Conservation (phyloP, 768 basidiomycete genomes). For the Boletus pseudo-olivaceus region DNA sequence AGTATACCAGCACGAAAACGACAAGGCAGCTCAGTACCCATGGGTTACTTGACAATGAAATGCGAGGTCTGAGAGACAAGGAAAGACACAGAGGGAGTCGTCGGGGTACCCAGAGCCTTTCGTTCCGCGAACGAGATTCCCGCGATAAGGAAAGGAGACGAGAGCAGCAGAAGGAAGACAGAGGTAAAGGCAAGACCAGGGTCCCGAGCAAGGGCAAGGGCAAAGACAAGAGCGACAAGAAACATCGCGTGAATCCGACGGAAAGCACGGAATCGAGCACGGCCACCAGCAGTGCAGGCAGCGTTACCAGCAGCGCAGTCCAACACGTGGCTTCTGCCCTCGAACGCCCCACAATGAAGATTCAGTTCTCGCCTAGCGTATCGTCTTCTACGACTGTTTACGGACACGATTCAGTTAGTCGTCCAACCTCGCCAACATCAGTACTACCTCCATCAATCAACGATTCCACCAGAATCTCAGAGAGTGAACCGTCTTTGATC, state of each 20-base stretch:
- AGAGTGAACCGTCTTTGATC: constrained; percentile 8
- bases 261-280: constrained; percentile 33
- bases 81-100: constrained; percentile 12
- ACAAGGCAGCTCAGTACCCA: constrained; percentile 66
- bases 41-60: constrained; percentile 55
- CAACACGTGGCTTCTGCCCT: constrained; percentile 9
- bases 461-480: constrained; percentile 3
- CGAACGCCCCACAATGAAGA: constrained; percentile 5
- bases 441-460: constrained; percentile 5
- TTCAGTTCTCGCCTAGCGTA: constrained; percentile 16
- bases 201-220: constrained; percentile 30
- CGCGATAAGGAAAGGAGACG: constrained; percentile 24
- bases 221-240: constrained; percentile 30
- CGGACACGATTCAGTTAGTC: constrained; percentile 8
- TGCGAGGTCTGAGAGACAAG: constrained; percentile 19
- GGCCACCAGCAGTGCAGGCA: constrained; percentile 31
- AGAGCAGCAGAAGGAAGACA: constrained; percentile 17
- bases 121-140: constrained; percentile 18
- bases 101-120: constrained; percentile 10
- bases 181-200: constrained; percentile 17
- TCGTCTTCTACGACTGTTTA: constrained; percentile 16
- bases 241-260: constrained; percentile 22
- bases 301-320: constrained; percentile 8
- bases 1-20: constrained; percentile 73
- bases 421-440: constrained; percentile 22